Evolutionary conservation across 768 basidiomycete species (phyloP).

Genomic region (Mycena latifolia): DNA sequence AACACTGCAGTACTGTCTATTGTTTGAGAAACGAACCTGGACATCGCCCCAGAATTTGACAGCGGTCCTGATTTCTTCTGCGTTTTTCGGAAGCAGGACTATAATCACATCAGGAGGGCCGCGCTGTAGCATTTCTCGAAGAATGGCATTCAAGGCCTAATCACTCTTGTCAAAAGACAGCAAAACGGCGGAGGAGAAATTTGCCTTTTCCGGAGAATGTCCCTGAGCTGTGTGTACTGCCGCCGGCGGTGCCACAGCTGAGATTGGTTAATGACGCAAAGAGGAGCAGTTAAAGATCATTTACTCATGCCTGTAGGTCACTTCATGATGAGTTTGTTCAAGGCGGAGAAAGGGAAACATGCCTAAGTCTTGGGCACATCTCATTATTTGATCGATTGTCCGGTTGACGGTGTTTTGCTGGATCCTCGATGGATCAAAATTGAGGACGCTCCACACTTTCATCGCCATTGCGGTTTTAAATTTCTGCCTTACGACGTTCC

Average conservation of each 20-base stretch:
- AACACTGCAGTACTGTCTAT: no score
- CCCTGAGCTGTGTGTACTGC: neutral
- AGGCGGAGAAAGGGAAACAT: neutral
- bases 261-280: neutral
- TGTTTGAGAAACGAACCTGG: constrained; percentile 37
- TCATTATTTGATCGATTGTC: constrained; percentile 8
- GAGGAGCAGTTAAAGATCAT: neutral
- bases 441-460: constrained; percentile 39
- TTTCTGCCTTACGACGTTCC: constrained; percentile 42
- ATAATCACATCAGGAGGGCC: constrained; percentile 52
- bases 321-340: neutral
- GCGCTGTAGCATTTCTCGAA: neutral
- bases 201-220: constrained; percentile 2
- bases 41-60: constrained; percentile 73
- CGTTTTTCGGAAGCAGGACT: constrained; percentile 64
- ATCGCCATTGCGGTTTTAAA: constrained; percentile 36
- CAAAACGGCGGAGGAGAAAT: neutral
- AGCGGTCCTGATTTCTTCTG: constrained; percentile 54
- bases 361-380: constrained; percentile 30
- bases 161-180: neutral
- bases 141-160: constrained; percentile 9
- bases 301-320: constrained; percentile 36
- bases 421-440: constrained; percentile 15
- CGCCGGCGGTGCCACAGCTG: neutral
- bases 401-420: neutral